phyloP scores from a whole-genome alignment of 208 protist species.

The Naegleria gruberi region DNA sequence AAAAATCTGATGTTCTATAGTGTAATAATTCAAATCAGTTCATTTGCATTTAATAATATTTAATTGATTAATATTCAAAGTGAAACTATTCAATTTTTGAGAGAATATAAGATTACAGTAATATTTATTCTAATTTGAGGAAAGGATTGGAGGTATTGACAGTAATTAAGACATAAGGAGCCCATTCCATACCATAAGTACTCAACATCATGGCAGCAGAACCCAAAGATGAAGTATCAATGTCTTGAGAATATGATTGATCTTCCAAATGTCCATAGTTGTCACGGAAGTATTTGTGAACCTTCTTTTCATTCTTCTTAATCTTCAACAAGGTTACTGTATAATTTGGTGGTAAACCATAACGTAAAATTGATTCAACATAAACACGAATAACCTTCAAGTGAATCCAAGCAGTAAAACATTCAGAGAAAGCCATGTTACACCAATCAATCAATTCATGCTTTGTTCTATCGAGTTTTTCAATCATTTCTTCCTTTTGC shows the following conservation, averaged over 20 bases:
- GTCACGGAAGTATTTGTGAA: conserved; percentile 5
- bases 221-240: neutral
- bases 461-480: conserved; percentile 59
- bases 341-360: conserved; percentile 70
- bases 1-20: too few relatives aligned
- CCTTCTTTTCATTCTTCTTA: neutral
- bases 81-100: too few relatives aligned
- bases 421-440: conserved; percentile 69
- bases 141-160: neutral
- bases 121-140: neutral
- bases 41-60: too few relatives aligned
- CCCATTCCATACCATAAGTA: neutral
- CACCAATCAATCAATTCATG: conserved; percentile 67
- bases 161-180: conserved; percentile 6
- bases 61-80: too few relatives aligned
- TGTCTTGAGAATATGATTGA: neutral
- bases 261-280: neutral
- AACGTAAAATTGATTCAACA: conserved; percentile 75
- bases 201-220: neutral
- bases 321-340: conserved; percentile 58
- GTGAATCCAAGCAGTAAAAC: conserved; percentile 78
- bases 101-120: too few relatives aligned
- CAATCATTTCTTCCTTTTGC: conserved; percentile 56
- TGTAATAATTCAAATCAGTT: too few relatives aligned
- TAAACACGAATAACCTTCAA: conserved; percentile 76